phyloP scores from a whole-genome alignment of 768 basidiomycete genomes.

The Rhizopogon vesiculosus region DNA sequence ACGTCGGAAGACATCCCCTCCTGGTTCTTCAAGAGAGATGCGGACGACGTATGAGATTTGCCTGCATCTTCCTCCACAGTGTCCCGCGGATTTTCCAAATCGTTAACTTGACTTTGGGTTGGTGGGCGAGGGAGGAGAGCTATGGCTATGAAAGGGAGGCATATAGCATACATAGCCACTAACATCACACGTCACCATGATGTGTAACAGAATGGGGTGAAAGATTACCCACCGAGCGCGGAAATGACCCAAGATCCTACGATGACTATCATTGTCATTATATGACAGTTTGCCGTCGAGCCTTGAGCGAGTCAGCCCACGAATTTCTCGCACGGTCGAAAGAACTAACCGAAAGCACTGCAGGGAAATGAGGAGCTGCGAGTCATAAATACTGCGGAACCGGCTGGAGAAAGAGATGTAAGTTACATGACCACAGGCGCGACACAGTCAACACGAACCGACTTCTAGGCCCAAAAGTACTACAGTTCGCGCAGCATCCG shows the following conservation, averaged over 20 bases:
- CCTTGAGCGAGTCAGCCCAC: constrained; percentile 11
- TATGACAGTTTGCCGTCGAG: constrained; percentile 25
- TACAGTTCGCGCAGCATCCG: constrained; percentile 29
- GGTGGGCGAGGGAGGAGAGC: neutral
- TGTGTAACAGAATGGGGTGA: neutral
- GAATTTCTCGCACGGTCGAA: neutral
- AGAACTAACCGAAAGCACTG: constrained; percentile 25
- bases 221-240: constrained; percentile 28
- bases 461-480: constrained; percentile 19
- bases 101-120: constrained; percentile 13
- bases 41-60: neutral
- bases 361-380: constrained; percentile 31
- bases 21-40: constrained; percentile 7
- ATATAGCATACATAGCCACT: constrained; percentile 6
- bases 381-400: constrained; percentile 26
- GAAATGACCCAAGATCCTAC: constrained; percentile 28
- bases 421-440: neutral
- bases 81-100: constrained; percentile 4
- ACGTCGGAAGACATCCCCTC: constrained; percentile 8
- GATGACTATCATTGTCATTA: constrained; percentile 22
- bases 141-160: constrained; percentile 5
- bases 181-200: neutral
- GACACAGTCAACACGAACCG: constrained; percentile 2
- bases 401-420: constrained; percentile 8
- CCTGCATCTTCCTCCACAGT: constrained; percentile 1